phyloP scores from a whole-genome alignment of 1,139 yeast species.

The Hyphopichia khmerensis region DNA sequence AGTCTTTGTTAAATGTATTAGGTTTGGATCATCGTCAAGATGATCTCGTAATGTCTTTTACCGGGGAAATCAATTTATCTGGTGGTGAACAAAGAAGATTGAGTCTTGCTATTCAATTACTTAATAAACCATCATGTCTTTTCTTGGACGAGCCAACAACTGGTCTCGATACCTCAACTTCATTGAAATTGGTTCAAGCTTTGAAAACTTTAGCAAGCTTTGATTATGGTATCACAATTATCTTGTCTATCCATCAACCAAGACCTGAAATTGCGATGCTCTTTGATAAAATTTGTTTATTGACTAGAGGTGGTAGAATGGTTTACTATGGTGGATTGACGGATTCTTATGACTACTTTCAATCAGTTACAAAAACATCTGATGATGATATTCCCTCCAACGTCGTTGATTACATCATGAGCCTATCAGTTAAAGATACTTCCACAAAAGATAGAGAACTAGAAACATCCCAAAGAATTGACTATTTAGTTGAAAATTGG shows the following conservation, averaged over 20 bases:
- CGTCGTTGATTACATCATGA: conserved; percentile 65
- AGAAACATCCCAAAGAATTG: conserved; percentile 44
- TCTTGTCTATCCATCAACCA: conserved; percentile 84
- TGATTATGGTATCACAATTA: conserved; percentile 63
- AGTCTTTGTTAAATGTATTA: conserved; percentile 56
- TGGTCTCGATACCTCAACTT: conserved; percentile 80
- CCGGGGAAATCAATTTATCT: conserved; percentile 53
- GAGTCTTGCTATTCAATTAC: conserved; percentile 74
- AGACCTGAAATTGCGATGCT: conserved; percentile 67
- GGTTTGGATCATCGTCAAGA: conserved; percentile 63
- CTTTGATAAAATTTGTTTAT: conserved; percentile 69
- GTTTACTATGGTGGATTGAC: conserved; percentile 57
- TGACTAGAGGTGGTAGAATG: conserved; percentile 65
- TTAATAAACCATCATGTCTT: conserved; percentile 72
- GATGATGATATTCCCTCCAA: conserved; percentile 14
- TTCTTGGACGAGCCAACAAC: conserved; percentile 90
- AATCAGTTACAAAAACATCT: conserved; percentile 3
- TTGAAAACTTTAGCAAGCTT: conserved; percentile 52
- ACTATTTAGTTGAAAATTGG: conserved; percentile 53
- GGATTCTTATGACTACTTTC: conserved; percentile 52
- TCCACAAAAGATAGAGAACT: conserved; percentile 42
- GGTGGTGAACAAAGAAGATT: conserved; percentile 86
- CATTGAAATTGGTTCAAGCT: conserved; percentile 62
- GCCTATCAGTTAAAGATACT: conserved; percentile 68
- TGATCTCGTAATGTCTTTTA: conserved; percentile 53